These are phyloP conservation scores for Cyberlindnera mrakii DNA, from an alignment of 805 yeast species.

Conservation along the genomic window DNA sequence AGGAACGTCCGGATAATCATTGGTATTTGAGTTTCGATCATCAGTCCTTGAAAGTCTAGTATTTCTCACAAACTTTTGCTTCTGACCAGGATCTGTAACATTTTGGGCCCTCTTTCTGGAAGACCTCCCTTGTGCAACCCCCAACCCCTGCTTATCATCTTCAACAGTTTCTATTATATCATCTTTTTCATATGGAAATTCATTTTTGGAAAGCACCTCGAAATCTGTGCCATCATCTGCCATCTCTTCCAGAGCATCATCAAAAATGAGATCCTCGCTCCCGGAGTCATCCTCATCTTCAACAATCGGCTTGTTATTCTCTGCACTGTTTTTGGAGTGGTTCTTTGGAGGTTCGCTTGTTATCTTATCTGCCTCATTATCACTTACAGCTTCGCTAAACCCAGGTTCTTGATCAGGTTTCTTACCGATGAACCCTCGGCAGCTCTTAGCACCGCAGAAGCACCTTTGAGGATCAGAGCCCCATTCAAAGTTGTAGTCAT, in stretches of 20 bases:
- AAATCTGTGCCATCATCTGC: not conserved
- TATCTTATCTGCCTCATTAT: not conserved
- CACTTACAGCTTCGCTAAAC: not conserved
- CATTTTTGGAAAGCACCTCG: not conserved
- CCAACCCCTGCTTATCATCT: not conserved
- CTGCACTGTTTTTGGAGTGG: too few relatives aligned
- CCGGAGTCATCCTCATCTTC: not conserved
- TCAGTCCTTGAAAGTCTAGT: too few relatives aligned
- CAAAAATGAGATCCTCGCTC: not conserved
- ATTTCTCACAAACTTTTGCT: too few relatives aligned
- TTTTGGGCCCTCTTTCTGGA: too few relatives aligned
- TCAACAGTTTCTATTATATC: not conserved
- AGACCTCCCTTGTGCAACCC: too few relatives aligned
- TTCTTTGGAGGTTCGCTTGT: too few relatives aligned
- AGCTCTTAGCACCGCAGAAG: conserved; percentile 34
- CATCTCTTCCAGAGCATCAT: too few relatives aligned
- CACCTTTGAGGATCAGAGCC: conserved; percentile 39
- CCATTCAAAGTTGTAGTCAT: conserved; percentile 44
- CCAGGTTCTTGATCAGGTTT: conserved; percentile 1
- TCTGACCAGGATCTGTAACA: too few relatives aligned
- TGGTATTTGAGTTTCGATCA: too few relatives aligned
- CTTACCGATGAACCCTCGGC: conserved; percentile 36
- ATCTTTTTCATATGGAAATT: not conserved
- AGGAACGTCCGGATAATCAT: too few relatives aligned
- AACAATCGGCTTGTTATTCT: not conserved